Conservation (phyloP, 495 filamentous ascomycete species). For the Penicillium soppii region DNA sequence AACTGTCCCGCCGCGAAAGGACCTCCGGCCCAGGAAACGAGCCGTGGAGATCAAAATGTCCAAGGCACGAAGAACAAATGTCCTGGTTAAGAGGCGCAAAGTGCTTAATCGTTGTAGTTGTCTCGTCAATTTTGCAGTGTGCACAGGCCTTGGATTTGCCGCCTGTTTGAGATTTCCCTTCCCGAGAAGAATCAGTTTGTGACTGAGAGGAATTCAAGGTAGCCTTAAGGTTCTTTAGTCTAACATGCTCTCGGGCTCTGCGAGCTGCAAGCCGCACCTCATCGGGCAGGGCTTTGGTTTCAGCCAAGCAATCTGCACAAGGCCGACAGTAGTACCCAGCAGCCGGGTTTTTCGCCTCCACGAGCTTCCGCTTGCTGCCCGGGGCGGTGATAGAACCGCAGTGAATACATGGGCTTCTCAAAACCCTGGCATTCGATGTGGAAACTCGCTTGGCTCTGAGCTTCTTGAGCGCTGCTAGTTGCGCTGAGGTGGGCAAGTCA, state of each 20-base stretch:
- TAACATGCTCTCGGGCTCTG: not conserved
- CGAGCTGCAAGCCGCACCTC: not conserved
- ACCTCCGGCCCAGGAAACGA: not conserved
- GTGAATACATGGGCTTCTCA: conserved; percentile 1
- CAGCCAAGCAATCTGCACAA: not conserved
- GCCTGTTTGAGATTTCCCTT: not conserved
- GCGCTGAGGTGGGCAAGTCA: not conserved
- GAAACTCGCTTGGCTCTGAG: not conserved
- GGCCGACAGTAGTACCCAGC: conserved; percentile 5
- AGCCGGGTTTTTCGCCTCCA: not conserved
- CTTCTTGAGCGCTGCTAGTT: not conserved
- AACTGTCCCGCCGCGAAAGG: not conserved
- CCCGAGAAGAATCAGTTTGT: not conserved
- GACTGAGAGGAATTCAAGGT: not conserved
- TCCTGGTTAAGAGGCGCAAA: not conserved
- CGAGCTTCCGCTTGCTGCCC: conserved; percentile 4
- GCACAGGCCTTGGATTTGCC: not conserved
- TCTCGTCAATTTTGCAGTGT: not conserved
- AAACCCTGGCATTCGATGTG: not conserved
- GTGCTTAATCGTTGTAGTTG: not conserved
- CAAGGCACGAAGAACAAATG: not conserved
- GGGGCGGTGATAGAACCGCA: conserved; percentile 2
- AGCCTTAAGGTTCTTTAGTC: not conserved
- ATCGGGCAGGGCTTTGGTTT: not conserved
- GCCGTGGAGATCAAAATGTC: not conserved